phyloP scores from a whole-genome alignment of 805 yeast species.

The Kuraishia molischiana region DNA sequence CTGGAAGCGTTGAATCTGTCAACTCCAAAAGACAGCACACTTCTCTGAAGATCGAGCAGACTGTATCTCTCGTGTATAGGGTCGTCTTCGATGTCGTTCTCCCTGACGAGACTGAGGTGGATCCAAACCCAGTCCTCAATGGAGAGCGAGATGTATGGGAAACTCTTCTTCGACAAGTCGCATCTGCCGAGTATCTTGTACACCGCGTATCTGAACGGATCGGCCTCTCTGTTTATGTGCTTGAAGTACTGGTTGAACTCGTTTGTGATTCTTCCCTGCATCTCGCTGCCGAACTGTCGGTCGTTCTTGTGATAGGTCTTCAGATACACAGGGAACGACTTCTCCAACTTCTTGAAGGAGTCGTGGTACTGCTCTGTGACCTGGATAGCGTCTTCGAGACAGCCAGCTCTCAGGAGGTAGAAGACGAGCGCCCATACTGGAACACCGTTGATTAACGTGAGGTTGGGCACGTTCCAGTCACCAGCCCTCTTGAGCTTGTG shows the following conservation, averaged over 20 bases:
- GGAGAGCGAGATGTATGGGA: conserved; percentile 63
- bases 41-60: conserved; percentile 63
- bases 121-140: conserved; percentile 97
- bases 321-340: conserved; percentile 72
- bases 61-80: conserved; percentile 65
- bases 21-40: conserved; percentile 63
- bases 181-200: conserved; percentile 93
- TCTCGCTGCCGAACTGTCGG: conserved; percentile 50
- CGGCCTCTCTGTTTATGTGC: conserved; percentile 52
- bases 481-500: conserved; percentile 23
- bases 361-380: conserved; percentile 55
- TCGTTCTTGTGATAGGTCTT: conserved; percentile 55
- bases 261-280: conserved; percentile 57
- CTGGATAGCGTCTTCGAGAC: conserved; percentile 66
- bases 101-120: conserved; percentile 70
- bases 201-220: conserved; percentile 84
- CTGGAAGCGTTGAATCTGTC: conserved; percentile 57
- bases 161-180: conserved; percentile 52
- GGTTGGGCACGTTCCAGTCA: conserved; percentile 40
- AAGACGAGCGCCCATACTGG: conserved; percentile 95
- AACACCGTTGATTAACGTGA: conserved; percentile 64
- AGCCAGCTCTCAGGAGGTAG: conserved; percentile 79
- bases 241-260: conserved; percentile 85
- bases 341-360: conserved; percentile 76
- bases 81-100: conserved; percentile 32